Percentiles rank a stretch among this genome's conserved stretches.
Conservation (phyloP, 495 filamentous ascomycete genomes). For the Trichoderma orchidacearum region DNA sequence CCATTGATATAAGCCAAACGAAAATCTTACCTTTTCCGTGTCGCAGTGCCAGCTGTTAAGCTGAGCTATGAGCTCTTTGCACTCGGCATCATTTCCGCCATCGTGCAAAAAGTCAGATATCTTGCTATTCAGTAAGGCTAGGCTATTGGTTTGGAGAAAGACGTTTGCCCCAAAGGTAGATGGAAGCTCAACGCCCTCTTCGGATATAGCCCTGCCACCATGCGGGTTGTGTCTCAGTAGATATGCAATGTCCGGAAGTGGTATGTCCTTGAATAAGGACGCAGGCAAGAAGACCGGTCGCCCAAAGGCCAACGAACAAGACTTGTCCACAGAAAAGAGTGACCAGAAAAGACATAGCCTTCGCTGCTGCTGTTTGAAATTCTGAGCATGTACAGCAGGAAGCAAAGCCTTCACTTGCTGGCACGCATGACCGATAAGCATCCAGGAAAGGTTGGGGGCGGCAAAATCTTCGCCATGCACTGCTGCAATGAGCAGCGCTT, state of each 20-base stretch:
- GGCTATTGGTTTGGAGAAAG: neutral
- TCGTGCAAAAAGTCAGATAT: neutral
- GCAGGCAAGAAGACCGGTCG: constrained; percentile 11
- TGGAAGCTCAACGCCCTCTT: neutral
- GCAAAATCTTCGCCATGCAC: constrained; percentile 13
- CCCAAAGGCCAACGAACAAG: constrained; percentile 14
- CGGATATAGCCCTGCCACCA: neutral
- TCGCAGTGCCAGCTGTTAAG: neutral
- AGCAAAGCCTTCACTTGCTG: no score
- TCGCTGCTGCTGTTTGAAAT: constrained; percentile 4
- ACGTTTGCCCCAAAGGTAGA: neutral
- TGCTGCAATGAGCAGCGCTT: constrained; percentile 11
- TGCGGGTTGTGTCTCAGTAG: neutral
- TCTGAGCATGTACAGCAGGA: no score
- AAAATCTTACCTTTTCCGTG: neutral
- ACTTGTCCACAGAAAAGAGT: constrained; percentile 13
- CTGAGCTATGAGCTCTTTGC: neutral
- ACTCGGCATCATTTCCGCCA: neutral
- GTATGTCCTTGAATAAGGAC: constrained; percentile 8
- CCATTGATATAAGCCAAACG: neutral
- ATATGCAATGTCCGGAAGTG: constrained; percentile 4
- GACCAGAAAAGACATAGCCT: constrained; percentile 15
- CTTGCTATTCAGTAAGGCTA: neutral
- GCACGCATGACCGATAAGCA: constrained; percentile 14
- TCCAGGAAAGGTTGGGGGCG: constrained; percentile 17